Evolutionary conservation across 208 protist genomes (phyloP), one percentile per base, ranked within the genome.

Genomic region (Trypanosoma mega): DNA sequence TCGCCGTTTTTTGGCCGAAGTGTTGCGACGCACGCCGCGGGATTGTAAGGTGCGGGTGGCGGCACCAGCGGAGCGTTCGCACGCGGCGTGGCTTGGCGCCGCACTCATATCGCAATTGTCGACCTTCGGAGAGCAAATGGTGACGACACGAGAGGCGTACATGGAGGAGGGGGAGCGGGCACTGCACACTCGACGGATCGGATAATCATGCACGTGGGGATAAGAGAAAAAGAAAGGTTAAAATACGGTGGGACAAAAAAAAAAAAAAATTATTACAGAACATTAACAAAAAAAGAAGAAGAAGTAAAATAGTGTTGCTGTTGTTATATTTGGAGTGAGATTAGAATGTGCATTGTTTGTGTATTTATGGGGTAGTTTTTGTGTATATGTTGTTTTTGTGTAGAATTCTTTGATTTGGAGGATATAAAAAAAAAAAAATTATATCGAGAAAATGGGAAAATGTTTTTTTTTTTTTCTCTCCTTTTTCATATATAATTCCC

Each of bases 81-180:
- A 92, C 67, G 78, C 74, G 29, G 88, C 85, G 16, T 99, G 96
- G 96, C 81, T 98, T 33, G 97, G 98, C 26, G 98, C 97, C 30
- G 96, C 92, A 21, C 97, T 99, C 55, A 63, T 99, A 7, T 74
- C 94, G 5, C 94, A 93, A 41, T 70, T 99, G 11, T 87, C 78
- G 7, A 93, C 88, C 30, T 99, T 99, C 75, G 55, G 81, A 30
- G 51, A 92, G 29, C 8, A 66, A 44, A 97, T 98, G 86, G 44
- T 78, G 16, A 70, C 82, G 27, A 75, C 55, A 6, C 66, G 78
- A 3, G 65, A 43, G 2, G 78, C 63, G 30, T 92, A 82, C 63
- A 50, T 71, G 51, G 85, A 92, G 47, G 62, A 78, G 39, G 85
- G 85, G 2, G 80, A 87, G 46, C 20, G 58, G 7, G 67, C 69